A percentile compares a stretch with the other conserved stretches of the same genome.
Evolutionary conservation across 768 basidiomycete genomes (phyloP).

Genomic region (Pisolithus sp.): DNA sequence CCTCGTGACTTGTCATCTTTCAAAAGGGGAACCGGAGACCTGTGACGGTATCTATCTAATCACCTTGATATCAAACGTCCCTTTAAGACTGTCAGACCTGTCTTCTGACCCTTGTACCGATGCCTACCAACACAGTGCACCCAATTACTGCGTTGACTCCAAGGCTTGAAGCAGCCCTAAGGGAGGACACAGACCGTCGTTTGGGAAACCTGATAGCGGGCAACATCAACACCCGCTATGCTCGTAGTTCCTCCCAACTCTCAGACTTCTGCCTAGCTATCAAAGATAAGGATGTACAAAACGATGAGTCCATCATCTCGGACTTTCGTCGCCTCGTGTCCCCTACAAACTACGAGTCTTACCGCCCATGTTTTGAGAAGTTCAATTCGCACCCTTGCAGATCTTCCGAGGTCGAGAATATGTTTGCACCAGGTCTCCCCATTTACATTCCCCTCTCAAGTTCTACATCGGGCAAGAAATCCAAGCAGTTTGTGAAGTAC

Average conservation of each 20-base stretch:
- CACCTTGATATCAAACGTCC: too few relatives aligned
- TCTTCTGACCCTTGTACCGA: too few relatives aligned
- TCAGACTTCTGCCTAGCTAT: not conserved
- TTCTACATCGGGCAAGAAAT: not conserved
- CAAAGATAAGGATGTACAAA: not conserved
- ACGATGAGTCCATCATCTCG: not conserved
- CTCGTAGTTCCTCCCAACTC: not conserved
- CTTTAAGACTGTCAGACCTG: not conserved
- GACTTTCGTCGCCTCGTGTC: not conserved
- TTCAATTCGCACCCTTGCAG: not conserved
- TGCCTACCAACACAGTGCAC: too few relatives aligned
- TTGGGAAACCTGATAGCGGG: not conserved
- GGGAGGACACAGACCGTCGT: not conserved
- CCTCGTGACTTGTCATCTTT: too few relatives aligned
- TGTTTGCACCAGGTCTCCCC: conserved; percentile 1
- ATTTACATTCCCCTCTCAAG: not conserved
- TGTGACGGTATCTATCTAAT: too few relatives aligned
- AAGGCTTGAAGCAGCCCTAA: not conserved
- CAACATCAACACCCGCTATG: not conserved
- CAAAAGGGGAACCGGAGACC: too few relatives aligned
- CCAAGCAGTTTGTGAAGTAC: conserved; percentile 1
- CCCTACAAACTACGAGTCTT: not conserved
- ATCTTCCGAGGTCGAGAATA: not conserved
- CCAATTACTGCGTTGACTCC: too few relatives aligned
- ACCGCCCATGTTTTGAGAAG: not conserved